phyloP scores from a whole-genome alignment of 2,329 filamentous ascomycete genomes.

The Ophiostoma novo-ulmi region DNA sequence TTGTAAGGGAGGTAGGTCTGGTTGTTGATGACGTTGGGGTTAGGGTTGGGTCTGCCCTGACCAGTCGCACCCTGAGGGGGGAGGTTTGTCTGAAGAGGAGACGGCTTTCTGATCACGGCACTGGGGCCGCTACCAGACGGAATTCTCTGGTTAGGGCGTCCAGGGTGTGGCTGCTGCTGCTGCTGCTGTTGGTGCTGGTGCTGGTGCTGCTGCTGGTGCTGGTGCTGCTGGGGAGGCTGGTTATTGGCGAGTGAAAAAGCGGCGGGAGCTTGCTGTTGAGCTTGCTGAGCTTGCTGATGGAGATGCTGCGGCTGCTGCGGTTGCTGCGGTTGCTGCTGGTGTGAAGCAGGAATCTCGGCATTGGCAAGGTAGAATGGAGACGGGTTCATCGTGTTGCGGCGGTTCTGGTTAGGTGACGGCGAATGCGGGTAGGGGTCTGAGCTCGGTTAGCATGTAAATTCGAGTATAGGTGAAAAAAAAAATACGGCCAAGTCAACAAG shows the following conservation, averaged over 20 bases:
- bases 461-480: neutral
- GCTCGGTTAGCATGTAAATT: conserved; percentile 7
- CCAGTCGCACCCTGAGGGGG: conserved; percentile 26
- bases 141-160: conserved; percentile 42
- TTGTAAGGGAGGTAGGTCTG: conserved; percentile 46
- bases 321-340: conserved; percentile 18
- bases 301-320: conserved; percentile 21
- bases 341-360: conserved; percentile 39
- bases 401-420: conserved; percentile 52
- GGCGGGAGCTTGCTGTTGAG: neutral
- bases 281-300: neutral
- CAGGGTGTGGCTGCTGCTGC: conserved; percentile 17
- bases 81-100: conserved; percentile 47
- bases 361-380: conserved; percentile 22
- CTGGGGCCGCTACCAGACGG: conserved; percentile 42
- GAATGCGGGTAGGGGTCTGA: conserved; percentile 45
- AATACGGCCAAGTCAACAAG: conserved; percentile 2
- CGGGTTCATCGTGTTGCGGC: conserved; percentile 42
- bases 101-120: conserved; percentile 37
- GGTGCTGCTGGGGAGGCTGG: conserved; percentile 39
- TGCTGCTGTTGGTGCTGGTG: conserved; percentile 42
- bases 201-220: conserved; percentile 44
- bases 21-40: conserved; percentile 23
- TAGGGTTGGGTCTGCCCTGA: neutral
- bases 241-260: neutral